Base-by-base conservation (phyloP, 2,329 filamentous ascomycete species). In the Fusarium avenaceum region DNA sequence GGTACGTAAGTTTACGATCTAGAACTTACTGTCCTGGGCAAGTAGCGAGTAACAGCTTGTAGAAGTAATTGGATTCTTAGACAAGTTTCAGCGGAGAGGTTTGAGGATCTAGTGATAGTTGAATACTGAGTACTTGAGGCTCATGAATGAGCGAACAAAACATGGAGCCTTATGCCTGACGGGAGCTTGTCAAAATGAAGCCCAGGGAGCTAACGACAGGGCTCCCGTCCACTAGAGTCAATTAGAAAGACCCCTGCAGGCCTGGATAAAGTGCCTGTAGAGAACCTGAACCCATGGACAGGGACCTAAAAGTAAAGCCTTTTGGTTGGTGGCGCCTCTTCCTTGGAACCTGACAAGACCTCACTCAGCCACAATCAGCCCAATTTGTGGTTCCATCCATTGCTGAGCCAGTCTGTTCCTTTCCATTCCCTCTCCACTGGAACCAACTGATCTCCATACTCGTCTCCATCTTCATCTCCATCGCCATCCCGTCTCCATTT, bases 301-400 rank as follows among this genome's bases (percentile, higher is more conserved):
- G 10, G 10, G 28, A 15, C 30, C 57, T 38, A 63, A 51, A 33
- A 15, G 30, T 33, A 33, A 14, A 33, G 30, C 5, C 28, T 30
- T 30, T 51, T 57, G 17, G 28, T 33, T 59, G 38, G 53, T 63
- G 48, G 58, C 55, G 33, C 47, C 35, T 51, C 46, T 53, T 43
- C 47, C 43, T 65, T 53, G 46, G 45, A 57, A 63, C 58, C 60
- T 52, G 43, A 44, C 43, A 61, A 44, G 59, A 33, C 39, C 30
- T 22, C 26, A 42, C 65, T 70, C 67, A 70, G 67, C 67, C 67
- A 70, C 67, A 70, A 50, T 61, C 63, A 70, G 54, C 67, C 49
- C 64, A 68, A 70, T 47, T 46, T 61, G 38, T 57, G 32, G 44
- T 60, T 59, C 43, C 57, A 59, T 57, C 47, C 46, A 59, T 52